A percentile compares a stretch with the other conserved stretches of the same genome.
Conservation (phyloP, 805 yeast species). For the Millerozyma miso region DNA sequence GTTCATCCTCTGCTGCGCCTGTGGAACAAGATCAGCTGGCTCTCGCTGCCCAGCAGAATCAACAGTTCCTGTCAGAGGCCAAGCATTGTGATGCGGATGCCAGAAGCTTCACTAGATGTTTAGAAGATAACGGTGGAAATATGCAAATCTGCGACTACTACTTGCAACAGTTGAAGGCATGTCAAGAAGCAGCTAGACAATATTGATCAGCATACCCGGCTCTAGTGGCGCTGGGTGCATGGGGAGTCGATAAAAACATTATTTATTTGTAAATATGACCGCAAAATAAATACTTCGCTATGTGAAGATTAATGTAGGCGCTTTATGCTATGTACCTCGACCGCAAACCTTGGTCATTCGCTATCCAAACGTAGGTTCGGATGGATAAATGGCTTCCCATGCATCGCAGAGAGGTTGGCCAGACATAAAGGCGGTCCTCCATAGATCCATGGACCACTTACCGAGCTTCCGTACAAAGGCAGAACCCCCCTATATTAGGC, state of each 20-base stretch:
- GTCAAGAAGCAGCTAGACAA: slow-evolving; percentile 88
- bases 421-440: no score
- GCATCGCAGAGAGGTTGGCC: no score
- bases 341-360: no score
- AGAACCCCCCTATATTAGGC: no score
- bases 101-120: slow-evolving; percentile 89
- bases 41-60: slow-evolving; percentile 40
- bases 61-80: slow-evolving; percentile 36
- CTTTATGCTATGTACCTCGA: neutral
- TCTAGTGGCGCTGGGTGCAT: neutral
- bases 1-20: slow-evolving; percentile 56
- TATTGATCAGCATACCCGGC: slow-evolving; percentile 42
- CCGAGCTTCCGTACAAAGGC: no score
- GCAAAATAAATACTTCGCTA: slow-evolving; percentile 1
- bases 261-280: slow-evolving; percentile 4
- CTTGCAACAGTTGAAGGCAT: slow-evolving; percentile 94
- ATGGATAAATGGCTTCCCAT: no score
- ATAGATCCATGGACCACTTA: no score
- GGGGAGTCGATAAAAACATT: neutral
- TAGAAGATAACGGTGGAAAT: slow-evolving; percentile 91
- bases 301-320: neutral
- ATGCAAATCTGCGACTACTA: slow-evolving; percentile 96
- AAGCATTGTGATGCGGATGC: slow-evolving; percentile 88
- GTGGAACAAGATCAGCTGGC: slow-evolving; percentile 46
- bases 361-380: no score